Percentiles rank a stretch among this genome's conserved stretches.
phyloP scores from a whole-genome alignment of 2,329 filamentous ascomycete species.

The Colletotrichum sublineola region DNA sequence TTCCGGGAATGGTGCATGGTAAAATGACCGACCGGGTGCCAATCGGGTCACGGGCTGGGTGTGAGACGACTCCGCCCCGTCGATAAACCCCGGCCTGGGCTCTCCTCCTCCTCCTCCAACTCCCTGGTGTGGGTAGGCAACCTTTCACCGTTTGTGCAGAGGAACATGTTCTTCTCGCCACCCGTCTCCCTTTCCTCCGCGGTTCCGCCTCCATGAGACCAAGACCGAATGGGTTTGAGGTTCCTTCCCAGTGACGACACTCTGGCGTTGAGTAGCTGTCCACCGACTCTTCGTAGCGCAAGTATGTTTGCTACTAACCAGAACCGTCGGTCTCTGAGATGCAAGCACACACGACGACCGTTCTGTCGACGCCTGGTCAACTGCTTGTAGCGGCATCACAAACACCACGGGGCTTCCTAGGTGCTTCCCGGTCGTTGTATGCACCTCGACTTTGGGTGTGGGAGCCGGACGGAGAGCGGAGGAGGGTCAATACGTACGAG shows the following conservation, averaged over 20 bases:
- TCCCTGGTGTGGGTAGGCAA: conserved; percentile 1
- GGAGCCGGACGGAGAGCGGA: conserved; percentile 23
- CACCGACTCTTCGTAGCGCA: conserved; percentile 22
- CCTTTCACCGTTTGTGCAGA: conserved; percentile 1
- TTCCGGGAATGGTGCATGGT: neutral
- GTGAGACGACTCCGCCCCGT: conserved; percentile 10
- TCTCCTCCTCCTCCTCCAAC: neutral
- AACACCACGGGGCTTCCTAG: conserved; percentile 12
- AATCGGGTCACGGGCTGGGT: conserved; percentile 16
- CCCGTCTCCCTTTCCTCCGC: conserved; percentile 15
- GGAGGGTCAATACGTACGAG: conserved; percentile 24
- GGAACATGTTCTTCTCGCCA: conserved; percentile 17
- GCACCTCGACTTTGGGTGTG: conserved; percentile 27
- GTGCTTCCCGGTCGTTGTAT: conserved; percentile 21
- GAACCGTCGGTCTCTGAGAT: conserved; percentile 12
- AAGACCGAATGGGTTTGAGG: neutral
- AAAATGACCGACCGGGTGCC: conserved; percentile 15
- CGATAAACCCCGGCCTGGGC: conserved; percentile 18
- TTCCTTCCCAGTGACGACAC: conserved; percentile 28
- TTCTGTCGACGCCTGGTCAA: conserved; percentile 23
- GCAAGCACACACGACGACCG: neutral
- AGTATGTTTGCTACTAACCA: neutral
- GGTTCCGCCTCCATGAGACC: conserved; percentile 8
- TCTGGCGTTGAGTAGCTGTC: conserved; percentile 19
- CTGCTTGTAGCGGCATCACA: neutral